Percentiles rank a stretch among this genome's conserved stretches.
Evolutionary conservation across 2,329 filamentous ascomycete genomes (phyloP).

Genomic region (Aspergillus brunneoviolaceus): DNA sequence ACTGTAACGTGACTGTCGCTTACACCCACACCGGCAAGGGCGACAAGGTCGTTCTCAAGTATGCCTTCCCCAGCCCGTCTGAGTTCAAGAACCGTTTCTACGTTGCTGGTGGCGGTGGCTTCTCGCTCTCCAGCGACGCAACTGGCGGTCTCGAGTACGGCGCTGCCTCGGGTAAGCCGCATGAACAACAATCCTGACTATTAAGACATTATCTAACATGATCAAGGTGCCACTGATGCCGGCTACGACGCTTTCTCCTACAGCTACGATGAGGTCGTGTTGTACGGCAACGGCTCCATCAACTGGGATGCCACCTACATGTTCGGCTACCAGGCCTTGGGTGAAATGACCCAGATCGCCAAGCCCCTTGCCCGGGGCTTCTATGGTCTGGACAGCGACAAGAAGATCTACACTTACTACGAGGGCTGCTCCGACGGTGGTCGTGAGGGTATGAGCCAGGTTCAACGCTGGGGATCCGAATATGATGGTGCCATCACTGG

Average conservation of each 20-base stretch:
- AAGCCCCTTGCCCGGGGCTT: constrained; percentile 47
- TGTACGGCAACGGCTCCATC: constrained; percentile 50
- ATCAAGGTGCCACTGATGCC: constrained; percentile 39
- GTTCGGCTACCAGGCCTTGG: constrained; percentile 50
- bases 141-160: constrained; percentile 47
- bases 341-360: constrained; percentile 52
- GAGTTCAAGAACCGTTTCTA: constrained; percentile 50
- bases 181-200: too few species aligned
- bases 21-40: constrained; percentile 45
- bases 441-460: constrained; percentile 53
- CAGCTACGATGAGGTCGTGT: constrained; percentile 39
- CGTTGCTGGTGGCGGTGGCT: constrained; percentile 48
- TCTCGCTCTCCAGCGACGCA: constrained; percentile 37
- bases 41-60: constrained; percentile 40
- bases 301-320: constrained; percentile 36
- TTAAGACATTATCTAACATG: not conserved
- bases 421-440: constrained; percentile 58
- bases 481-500: constrained; percentile 50
- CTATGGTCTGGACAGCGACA: constrained; percentile 32
- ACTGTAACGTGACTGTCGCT: constrained; percentile 46
- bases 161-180: constrained; percentile 31
- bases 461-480: constrained; percentile 51
- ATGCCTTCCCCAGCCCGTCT: constrained; percentile 35
- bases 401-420: constrained; percentile 48
- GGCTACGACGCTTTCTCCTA: constrained; percentile 47